phyloP scores from a whole-genome alignment of 495 filamentous ascomycete species.

The Lasiosphaeria ovina region DNA sequence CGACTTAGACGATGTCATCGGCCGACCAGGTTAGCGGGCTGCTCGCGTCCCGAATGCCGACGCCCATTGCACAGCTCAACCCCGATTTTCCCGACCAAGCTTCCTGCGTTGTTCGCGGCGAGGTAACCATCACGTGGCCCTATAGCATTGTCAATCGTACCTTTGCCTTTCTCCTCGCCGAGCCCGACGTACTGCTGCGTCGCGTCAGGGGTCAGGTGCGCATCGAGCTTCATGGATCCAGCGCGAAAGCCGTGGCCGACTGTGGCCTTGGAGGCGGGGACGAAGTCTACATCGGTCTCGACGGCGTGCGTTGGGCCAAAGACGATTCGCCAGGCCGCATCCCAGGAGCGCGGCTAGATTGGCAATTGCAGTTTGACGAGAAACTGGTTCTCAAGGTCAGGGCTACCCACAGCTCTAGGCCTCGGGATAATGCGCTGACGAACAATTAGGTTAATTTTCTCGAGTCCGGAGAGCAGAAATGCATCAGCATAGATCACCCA shows the following conservation, averaged over 20 bases:
- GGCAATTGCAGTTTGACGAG: slow-evolving; percentile 65
- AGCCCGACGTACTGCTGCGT: slow-evolving; percentile 84
- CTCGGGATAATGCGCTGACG: slow-evolving; percentile 12
- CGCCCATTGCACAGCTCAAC: slow-evolving; percentile 64
- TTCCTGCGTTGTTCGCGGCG: slow-evolving; percentile 48
- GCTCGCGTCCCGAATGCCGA: slow-evolving; percentile 22
- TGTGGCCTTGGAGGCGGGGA: slow-evolving; percentile 73
- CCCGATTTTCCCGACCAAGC: slow-evolving; percentile 48
- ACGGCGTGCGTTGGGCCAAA: slow-evolving; percentile 58
- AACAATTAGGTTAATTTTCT: slow-evolving; percentile 28
- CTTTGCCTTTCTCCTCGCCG: slow-evolving; percentile 74
- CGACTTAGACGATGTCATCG: slow-evolving; percentile 22
- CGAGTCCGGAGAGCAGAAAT: slow-evolving; percentile 35
- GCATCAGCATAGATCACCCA: slow-evolving; percentile 50
- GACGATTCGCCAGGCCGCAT: slow-evolving; percentile 54
- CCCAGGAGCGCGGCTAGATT: slow-evolving; percentile 68
- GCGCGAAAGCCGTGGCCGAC: slow-evolving; percentile 66
- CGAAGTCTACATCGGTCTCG: slow-evolving; percentile 64
- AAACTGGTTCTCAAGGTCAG: slow-evolving; percentile 60
- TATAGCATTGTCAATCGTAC: slow-evolving; percentile 73
- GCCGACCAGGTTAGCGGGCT: slow-evolving; percentile 4
- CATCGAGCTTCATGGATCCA: slow-evolving; percentile 68
- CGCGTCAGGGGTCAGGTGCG: slow-evolving; percentile 78
- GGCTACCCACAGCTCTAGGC: not conserved
- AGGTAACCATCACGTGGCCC: slow-evolving; percentile 87